Evolutionary conservation across 805 yeast species (phyloP).

Genomic region (Ogataea chonburiensis): DNA sequence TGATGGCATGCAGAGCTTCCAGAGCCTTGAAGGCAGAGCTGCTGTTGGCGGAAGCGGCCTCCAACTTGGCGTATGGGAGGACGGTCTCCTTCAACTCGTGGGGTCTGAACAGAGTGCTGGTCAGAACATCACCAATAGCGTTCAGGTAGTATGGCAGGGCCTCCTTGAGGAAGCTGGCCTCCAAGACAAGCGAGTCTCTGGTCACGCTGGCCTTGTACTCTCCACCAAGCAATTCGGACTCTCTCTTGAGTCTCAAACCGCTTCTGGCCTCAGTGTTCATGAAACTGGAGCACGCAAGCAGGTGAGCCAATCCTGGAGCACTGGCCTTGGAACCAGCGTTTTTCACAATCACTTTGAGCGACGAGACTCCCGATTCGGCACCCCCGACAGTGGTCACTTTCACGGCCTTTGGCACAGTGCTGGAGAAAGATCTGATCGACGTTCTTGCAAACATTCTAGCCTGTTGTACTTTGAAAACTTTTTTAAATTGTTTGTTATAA

Average conservation of each 20-base stretch:
- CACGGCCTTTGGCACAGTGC: slow-evolving; percentile 47
- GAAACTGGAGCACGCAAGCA: slow-evolving; percentile 80
- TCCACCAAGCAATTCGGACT: slow-evolving; percentile 92
- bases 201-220: slow-evolving; percentile 63
- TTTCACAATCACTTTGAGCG: slow-evolving; percentile 71
- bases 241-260: slow-evolving; percentile 91
- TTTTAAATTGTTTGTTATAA: slow-evolving; percentile 12
- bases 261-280: slow-evolving; percentile 80
- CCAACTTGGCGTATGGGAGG: slow-evolving; percentile 71
- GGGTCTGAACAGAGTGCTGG: slow-evolving; percentile 71
- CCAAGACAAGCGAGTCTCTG: slow-evolving; percentile 81
- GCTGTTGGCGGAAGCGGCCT: slow-evolving; percentile 50
- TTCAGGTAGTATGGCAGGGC: slow-evolving; percentile 90
- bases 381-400: slow-evolving; percentile 38
- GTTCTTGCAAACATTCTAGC: slow-evolving; percentile 33
- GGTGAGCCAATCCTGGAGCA: slow-evolving; percentile 80
- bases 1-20: slow-evolving; percentile 74
- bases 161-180: slow-evolving; percentile 80
- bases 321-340: slow-evolving; percentile 81
- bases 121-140: slow-evolving; percentile 71
- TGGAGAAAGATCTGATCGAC: slow-evolving; percentile 36
- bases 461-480: slow-evolving; percentile 12
- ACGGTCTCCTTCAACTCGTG: slow-evolving; percentile 85
- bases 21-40: slow-evolving; percentile 60
- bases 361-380: slow-evolving; percentile 64